Base-by-base conservation (phyloP, 176 grass and related monocot species). In the Triticum turgidum region DNA sequence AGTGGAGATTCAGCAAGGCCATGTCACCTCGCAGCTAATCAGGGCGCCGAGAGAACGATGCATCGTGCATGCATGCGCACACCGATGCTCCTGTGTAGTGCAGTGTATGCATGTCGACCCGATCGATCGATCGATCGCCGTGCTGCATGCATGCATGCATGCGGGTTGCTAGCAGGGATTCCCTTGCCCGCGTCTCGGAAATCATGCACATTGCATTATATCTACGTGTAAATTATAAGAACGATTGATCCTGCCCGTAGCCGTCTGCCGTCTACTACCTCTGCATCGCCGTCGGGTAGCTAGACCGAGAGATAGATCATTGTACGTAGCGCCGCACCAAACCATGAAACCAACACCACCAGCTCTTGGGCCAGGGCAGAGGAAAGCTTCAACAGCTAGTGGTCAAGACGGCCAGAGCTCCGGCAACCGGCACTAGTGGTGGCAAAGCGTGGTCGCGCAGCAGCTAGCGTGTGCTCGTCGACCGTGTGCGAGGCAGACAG, bases 1-100 rank as follows among this genome's bases (percentile, higher is more conserved):
- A 91, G 89, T 91, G 85, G 89, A 67, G 61, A 45, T 18, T 84
- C 85, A 91, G 80, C 76, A 76, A 38, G 33, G 76, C 75, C 80
- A 22, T 80, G 85, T 80, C 89, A 80, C 59, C 66, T 91, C 68
- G 25, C 80, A 61, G 68, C 84, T 49, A 66, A 83, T 37, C 65
- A 44, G 41, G 63, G 32, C 6, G 56, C 18, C 56, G 39, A 56
- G 73, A 22, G 54, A 54, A 82, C 41, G 41, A 52, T 52, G 33
- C 29, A 58, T 45, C 64, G 71, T 84, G 33, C 78, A 77, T 45
- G 25, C 8, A 25, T 69, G 3, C 39, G 6, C 18, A 52, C 11
- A 79, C 65, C 32, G 59, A 89, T 47, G 62, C 82, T n/a, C 45
- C 61, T 68, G 45, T 62, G 29, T 21, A 33, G 20, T 17, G 49